These are phyloP conservation scores for Claviceps citrina DNA, from an alignment of 2,329 filamentous ascomycete genomes.

Conservation along the genomic window DNA sequence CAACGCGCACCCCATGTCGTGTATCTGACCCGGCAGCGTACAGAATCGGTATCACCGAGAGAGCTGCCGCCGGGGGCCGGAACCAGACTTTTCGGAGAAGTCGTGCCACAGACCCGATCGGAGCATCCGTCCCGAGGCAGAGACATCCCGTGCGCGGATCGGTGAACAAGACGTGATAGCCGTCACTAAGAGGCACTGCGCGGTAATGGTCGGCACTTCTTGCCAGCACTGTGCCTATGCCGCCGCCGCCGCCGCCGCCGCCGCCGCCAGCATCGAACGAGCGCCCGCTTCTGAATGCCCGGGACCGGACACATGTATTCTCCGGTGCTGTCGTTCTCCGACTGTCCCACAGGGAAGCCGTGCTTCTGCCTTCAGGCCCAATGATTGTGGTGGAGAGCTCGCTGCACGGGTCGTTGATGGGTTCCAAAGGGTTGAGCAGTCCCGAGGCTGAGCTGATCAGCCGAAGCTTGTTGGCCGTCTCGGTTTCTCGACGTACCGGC, in stretches of 20 bases:
- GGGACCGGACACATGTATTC: background rate
- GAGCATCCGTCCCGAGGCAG: conserved; percentile 46
- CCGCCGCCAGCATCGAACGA: background rate
- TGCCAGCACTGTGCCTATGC: conserved; percentile 19
- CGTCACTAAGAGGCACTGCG: conserved; percentile 49
- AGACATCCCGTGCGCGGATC: conserved; percentile 41
- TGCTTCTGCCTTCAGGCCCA: conserved; percentile 9
- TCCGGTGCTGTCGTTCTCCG: background rate
- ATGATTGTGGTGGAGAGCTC: conserved; percentile 12
- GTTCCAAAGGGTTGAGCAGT: conserved; percentile 12
- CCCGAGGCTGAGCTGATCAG: conserved; percentile 45
- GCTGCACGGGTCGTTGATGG: conserved; percentile 9
- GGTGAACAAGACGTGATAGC: conserved; percentile 48
- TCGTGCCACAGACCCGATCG: conserved; percentile 33
- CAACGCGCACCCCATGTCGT: conserved; percentile 40
- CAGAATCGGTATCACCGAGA: conserved; percentile 25
- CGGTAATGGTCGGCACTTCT: conserved; percentile 43
- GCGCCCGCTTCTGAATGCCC: background rate
- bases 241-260: background rate
- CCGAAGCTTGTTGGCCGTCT: conserved; percentile 40
- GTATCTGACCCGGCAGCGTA: conserved; percentile 44
- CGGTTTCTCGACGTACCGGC: conserved; percentile 30
- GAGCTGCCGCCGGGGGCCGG: conserved; percentile 16
- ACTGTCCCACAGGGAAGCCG: conserved; percentile 7
- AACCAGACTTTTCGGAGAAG: conserved; percentile 45